These are phyloP conservation scores for Fagopyrum homotropicum DNA, from an alignment of 148 eudicot genomes.

Conservation along the genomic window DNA sequence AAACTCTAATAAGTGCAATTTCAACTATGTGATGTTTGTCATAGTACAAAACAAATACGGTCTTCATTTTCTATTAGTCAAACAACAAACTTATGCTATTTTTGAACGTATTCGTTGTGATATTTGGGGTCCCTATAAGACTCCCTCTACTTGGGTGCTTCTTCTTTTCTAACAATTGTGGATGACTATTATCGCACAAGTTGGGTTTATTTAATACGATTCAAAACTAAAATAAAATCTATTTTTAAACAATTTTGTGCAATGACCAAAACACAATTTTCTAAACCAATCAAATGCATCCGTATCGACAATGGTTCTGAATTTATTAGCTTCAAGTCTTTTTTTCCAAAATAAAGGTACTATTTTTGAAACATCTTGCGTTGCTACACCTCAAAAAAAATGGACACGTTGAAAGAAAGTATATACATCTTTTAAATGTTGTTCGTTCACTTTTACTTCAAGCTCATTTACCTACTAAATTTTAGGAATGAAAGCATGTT, in stretches of 20 bases:
- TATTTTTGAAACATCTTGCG: not conserved
- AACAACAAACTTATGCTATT: not conserved
- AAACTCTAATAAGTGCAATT: not conserved
- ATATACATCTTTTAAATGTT: not conserved
- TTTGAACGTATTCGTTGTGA: not conserved
- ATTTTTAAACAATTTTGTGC: not conserved
- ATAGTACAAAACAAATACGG: not conserved
- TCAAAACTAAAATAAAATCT: not conserved
- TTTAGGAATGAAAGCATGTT: not conserved
- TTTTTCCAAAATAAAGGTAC: not conserved
- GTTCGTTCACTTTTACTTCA: not conserved
- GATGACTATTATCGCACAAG: slow-evolving; percentile 11
- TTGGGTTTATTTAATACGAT: slow-evolving; percentile 7
- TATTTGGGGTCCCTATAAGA: slow-evolving; percentile 7
- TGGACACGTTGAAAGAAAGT: not conserved
- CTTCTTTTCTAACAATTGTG: not conserved
- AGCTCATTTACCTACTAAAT: not conserved
- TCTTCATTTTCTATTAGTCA: not conserved
- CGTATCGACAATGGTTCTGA: not conserved
- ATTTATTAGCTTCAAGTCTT: not conserved
- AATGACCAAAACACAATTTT: not conserved
- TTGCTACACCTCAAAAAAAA: not conserved
- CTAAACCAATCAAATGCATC: not conserved
- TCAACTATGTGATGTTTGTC: not conserved
- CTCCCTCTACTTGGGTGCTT: not conserved